Percentiles rank a stretch among this genome's conserved stretches.
Conservation (phyloP, 2,329 filamentous ascomycete species). For the Paecilomyces niveus region DNA sequence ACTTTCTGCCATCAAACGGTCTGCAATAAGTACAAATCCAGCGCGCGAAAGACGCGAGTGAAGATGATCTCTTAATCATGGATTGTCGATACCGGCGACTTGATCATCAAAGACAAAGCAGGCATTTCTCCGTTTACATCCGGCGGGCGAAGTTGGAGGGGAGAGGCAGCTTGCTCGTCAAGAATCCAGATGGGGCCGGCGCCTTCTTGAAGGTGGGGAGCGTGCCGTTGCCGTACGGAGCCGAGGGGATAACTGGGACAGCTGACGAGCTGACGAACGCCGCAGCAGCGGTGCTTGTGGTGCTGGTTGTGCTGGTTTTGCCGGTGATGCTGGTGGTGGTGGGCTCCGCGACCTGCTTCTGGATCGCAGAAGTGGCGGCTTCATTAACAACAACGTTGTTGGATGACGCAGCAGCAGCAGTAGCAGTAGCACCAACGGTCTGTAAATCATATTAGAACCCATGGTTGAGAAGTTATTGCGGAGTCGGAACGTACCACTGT, state of each 20-base stretch:
- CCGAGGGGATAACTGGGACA: neutral
- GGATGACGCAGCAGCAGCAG: neutral
- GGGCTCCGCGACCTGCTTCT: neutral
- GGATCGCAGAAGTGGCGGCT: neutral
- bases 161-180: slow-evolving; percentile 19
- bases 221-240: slow-evolving; percentile 6
- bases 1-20: slow-evolving; percentile 8
- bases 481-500: slow-evolving; percentile 22
- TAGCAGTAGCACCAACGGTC: neutral
- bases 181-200: slow-evolving; percentile 20
- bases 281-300: neutral
- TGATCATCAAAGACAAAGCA: neutral
- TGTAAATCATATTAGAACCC: neutral
- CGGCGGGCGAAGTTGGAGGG: slow-evolving; percentile 19
- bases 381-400: neutral
- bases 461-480: neutral
- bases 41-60: slow-evolving; percentile 12
- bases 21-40: slow-evolving; percentile 19
- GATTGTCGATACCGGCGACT: slow-evolving; percentile 5
- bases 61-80: slow-evolving; percentile 10
- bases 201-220: slow-evolving; percentile 2
- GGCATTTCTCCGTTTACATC: slow-evolving; percentile 5
- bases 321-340: neutral
- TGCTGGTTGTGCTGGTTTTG: neutral
- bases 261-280: neutral